Base-by-base conservation (phyloP, 176 grass and related monocot genomes). In the Zoysia japonica region DNA sequence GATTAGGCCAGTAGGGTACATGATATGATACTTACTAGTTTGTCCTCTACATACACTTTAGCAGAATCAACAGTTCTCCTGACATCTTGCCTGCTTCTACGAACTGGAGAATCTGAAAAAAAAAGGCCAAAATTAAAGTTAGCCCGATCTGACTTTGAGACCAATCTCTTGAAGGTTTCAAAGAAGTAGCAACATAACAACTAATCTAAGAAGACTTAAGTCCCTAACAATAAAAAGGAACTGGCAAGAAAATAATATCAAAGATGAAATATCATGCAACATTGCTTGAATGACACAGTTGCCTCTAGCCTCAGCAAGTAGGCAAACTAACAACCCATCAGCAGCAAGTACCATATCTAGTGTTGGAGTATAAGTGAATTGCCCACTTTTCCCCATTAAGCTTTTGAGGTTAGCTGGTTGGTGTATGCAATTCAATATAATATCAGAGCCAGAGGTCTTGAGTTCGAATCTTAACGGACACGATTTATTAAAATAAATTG, bases 91-190 rank as follows among this genome's bases (percentile, higher is more conserved):
- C 2, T 66, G 47, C 16, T 82, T 94, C 76, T 91, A 75, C 9
- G 80, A 79, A 84, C 40, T 47, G 57, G 86, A 87, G 86, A 91
- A 75, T 72, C 92, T 94, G 88, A 67, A 72, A 82, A 40, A 76
- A 6, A 19, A 57, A 28, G 28, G 28, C 62, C 11, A 67, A 80
- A 63, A 14, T 10, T n/a, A 28, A 67, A 51, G 6, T 17, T 5
- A 37, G 4, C 6, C 60, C 57, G 36, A n/a, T 70, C 84, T 17
- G 12, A 70, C 70, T 65, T 38, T 66, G 53, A 52, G 43, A 65
- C 3, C 49, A 52, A 56, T 37, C 36, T 79, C 47, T 59, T 76
- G 54, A 56, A 76, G 65, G 39, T 19, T 68, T 67, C 10, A 66
- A 53, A 87, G 37, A 59, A 81, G 70, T 15, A 67, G 43, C 19